Conservation (phyloP, 345 rosid species). For the Citrus hindsii region DNA sequence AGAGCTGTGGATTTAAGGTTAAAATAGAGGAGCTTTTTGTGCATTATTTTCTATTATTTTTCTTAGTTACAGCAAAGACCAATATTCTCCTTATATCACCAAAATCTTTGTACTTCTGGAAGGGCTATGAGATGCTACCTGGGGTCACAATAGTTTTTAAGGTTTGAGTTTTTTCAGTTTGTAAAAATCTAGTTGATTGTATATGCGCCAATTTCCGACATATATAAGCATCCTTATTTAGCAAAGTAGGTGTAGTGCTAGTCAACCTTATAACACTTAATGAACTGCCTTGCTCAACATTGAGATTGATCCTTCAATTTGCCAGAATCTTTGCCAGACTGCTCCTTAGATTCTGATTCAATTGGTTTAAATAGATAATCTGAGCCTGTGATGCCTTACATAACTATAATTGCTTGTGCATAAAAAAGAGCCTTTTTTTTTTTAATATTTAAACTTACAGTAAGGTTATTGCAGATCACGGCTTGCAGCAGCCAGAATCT, state of each 20-base stretch:
- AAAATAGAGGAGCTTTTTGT: background rate
- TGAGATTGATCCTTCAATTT: background rate
- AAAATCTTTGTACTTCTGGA: background rate
- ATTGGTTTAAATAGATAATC: background rate
- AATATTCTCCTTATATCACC: background rate
- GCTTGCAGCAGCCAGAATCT: constrained; percentile 71
- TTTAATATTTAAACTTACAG: background rate
- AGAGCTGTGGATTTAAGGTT: background rate
- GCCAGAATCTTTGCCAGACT: background rate
- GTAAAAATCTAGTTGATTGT: background rate
- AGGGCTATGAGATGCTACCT: background rate
- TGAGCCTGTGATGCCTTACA: background rate
- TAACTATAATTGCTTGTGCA: background rate
- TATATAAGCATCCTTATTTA: background rate
- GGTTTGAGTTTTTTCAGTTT: background rate
- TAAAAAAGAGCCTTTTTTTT: background rate
- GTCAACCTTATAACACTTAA: background rate
- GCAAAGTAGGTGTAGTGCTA: background rate
- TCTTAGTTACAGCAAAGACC: background rate
- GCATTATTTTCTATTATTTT: background rate
- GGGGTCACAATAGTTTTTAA: background rate
- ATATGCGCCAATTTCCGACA: background rate
- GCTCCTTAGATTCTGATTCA: background rate
- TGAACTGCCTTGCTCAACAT: background rate
- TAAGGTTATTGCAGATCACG: constrained; percentile 51